Conservation (phyloP, 768 basidiomycete genomes). For the Russula sp. region DNA sequence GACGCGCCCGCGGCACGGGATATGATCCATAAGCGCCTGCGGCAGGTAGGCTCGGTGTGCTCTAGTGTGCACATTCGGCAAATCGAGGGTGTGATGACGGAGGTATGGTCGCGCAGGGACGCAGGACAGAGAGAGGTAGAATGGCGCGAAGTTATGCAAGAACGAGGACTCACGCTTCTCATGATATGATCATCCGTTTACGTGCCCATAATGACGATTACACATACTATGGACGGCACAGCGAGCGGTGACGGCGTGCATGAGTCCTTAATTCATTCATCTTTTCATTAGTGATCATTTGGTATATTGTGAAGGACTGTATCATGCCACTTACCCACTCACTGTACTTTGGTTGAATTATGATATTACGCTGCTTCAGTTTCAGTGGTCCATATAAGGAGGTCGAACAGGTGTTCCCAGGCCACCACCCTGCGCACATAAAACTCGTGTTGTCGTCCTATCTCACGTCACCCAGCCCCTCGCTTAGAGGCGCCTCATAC, state of each 20-base stretch:
- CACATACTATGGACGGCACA: constrained; percentile 15
- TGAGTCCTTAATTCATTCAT: constrained; percentile 21
- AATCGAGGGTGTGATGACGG: constrained; percentile 24
- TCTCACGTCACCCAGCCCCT: neutral
- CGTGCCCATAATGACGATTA: constrained; percentile 10
- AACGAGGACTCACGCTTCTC: constrained; percentile 29
- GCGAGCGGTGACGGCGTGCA: neutral
- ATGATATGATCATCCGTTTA: constrained; percentile 24
- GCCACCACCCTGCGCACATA: neutral
- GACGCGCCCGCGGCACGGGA: constrained; percentile 26
- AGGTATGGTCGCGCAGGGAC: constrained; percentile 29
- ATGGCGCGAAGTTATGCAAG: constrained; percentile 31
- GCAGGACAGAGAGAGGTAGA: constrained; percentile 21
- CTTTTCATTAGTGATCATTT: constrained; percentile 19
- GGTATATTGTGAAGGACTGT: constrained; percentile 21
- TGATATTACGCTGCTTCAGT: constrained; percentile 28
- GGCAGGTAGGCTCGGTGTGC: constrained; percentile 18
- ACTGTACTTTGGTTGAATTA: constrained; percentile 24
- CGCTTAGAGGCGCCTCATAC: neutral
- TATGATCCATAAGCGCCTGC: constrained; percentile 23
- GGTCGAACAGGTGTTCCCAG: neutral
- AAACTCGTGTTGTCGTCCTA: neutral
- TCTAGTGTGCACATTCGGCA: constrained; percentile 26
- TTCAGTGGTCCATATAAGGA: too few species aligned
- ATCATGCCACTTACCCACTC: constrained; percentile 7